phyloP scores from a whole-genome alignment of 164 flowering plant genomes.

The Aristolochia californica region DNA sequence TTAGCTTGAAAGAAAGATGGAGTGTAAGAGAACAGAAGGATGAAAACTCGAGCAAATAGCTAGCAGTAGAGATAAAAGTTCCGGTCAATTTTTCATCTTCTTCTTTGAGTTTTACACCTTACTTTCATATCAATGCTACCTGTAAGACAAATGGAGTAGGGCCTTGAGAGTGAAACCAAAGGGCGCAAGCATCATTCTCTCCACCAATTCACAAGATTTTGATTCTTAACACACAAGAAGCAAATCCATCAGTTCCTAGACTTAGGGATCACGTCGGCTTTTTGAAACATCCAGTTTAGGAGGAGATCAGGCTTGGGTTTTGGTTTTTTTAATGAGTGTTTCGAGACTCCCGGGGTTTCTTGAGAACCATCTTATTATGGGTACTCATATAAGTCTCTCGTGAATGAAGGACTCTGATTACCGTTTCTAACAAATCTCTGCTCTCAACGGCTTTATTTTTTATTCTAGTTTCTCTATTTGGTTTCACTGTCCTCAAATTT shows the following conservation, averaged over 20 bases:
- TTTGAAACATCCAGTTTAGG: background rate
- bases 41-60: too few species aligned
- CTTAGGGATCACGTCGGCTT: slow-evolving; percentile 2
- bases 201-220: slow-evolving; percentile 10
- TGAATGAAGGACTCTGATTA: too few species aligned
- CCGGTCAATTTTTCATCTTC: too few species aligned
- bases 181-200: slow-evolving; percentile 11
- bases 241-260: slow-evolving; percentile 9
- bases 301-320: background rate
- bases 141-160: slow-evolving; percentile 4
- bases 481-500: background rate
- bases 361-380: too few species aligned
- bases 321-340: too few species aligned
- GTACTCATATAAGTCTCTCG: too few species aligned
- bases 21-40: too few species aligned
- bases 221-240: slow-evolving; percentile 7
- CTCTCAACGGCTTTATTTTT: too few species aligned
- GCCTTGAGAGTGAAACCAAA: background rate
- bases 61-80: too few species aligned
- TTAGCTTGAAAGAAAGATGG: too few species aligned
- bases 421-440: too few species aligned
- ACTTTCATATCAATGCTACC: slow-evolving; percentile 2
- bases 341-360: too few species aligned
- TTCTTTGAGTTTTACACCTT: background rate
- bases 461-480: background rate